Evolutionary conservation across 2,329 filamentous ascomycete species (phyloP), one percentile per base, ranked within the genome.

Genomic region (Waltergamsia citrina): DNA sequence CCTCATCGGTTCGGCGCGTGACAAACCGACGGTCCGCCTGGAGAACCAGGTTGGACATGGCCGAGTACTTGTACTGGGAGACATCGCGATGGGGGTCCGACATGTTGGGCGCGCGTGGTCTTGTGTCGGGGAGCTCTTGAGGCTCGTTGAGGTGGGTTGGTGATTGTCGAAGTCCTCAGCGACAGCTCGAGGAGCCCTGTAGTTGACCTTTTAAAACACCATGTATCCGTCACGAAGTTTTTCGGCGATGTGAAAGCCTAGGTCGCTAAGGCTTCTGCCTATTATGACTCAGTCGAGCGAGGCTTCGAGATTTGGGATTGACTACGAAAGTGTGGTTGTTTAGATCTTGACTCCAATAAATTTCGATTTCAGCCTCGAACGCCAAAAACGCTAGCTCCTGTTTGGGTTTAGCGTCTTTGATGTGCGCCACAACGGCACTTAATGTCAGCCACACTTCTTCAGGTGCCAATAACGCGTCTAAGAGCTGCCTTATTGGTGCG

Each of bases 21-120:
- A 94, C 82, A 57, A 98, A 96, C 50, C 92, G 82, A 65, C 88
- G 82, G 69, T 98, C 92, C 67, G 87, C 88, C 84, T 98, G 92
- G 77, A 98, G 85, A 57, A 98, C 92, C 86, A 98, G 82, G 78
- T 98, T 98, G 67, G 92, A 98, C 92, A 98, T 96, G 61, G 85
- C 87, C 78, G 87, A 87, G 76, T 95, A 94, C 65, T 95, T 95
- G 75, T 94, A 95, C 65, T 94, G 88, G 62, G 86, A 88, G 52
- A 94, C 84, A 81, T 92, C 78, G 62, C 75, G 76, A 53, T 80
- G 69, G 59, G 76, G 70, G 59, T 80, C 83, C 60, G 82, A 72
- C 85, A 90, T 88, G 38, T 56, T 71, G 58, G 45, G 53, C 43
- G 42, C 43, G 42, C n/a, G n/a, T n/a, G n/a, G n/a, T n/a, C n/a